Base-by-base conservation (phyloP, 257 asterid genomes). In the Lycium barbarum region DNA sequence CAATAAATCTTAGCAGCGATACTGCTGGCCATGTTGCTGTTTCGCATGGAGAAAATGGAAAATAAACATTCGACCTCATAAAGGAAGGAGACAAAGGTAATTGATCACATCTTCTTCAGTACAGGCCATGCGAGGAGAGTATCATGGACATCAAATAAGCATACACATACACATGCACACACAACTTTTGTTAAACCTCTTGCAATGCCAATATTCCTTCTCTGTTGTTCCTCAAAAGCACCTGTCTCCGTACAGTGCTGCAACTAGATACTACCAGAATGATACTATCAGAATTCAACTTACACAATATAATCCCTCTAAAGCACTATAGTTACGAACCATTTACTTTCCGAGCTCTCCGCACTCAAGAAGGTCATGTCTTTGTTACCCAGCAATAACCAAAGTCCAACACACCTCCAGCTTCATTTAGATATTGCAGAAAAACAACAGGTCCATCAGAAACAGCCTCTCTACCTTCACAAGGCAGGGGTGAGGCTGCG, bases 361-460 rank as follows among this genome's bases (percentile, higher is more conserved):
- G 3, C 22, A 74, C 13, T 5, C 81, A 12, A 76, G 82, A 26
- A 51, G 51, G 63, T 13, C 63, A 26, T 4, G 22, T 13, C 15
- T 76, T 76, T 76, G 47, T 51, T 76, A 26, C 82, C 45, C 63
- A 76, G 63, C 82, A 76, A 51, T 14, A 76, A 26, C 63, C 82
- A 76, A 73, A 33, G 65, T 47, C 38, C 59, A 73, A 47, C n/a
- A 51, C 17, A 26, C 82, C 47, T 7, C 82, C 47, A 76, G 13
- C 82, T 76, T 51, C 47, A 51, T 51, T 51, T 76, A 26, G 15
- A 26, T 76, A 8, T 11, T 22, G 18, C 72, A 65, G 43, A 65
- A 5, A 14, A 14, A 51, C 63, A 76, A 7, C 14, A 26, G 33
- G 33, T 26, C 33, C 33, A 26, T 26, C 33, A 26, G 33, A 26